These are phyloP conservation scores for Forsythia suspensa DNA, from an alignment of 257 asterid species.

Conservation along the genomic window DNA sequence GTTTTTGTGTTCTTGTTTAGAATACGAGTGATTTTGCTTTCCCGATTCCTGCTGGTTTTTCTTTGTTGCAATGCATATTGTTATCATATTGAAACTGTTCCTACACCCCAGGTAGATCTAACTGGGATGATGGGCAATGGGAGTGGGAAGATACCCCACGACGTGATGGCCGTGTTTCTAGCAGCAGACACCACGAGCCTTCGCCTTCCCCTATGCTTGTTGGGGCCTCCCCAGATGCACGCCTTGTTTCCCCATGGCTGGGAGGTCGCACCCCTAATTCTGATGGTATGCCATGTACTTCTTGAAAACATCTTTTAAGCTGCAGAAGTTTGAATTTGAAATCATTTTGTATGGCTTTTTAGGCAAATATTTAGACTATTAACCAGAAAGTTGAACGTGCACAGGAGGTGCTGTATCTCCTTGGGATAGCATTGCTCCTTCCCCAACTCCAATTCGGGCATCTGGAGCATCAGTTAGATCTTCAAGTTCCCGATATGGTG, in stretches of 20 bases:
- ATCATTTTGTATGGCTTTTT: constrained; percentile 21
- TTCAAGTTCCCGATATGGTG: constrained; percentile 67
- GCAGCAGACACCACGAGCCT: constrained; percentile 59
- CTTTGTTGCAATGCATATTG: constrained; percentile 4
- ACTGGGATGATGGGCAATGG: constrained; percentile 98
- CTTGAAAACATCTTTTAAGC: constrained; percentile 1
- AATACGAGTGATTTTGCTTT: neutral
- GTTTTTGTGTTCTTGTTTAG: neutral
- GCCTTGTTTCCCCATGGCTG: constrained; percentile 91
- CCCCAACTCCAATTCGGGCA: constrained; percentile 92
- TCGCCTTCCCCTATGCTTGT: constrained; percentile 81
- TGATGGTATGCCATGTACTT: constrained; percentile 37
- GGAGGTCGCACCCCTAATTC: constrained; percentile 77
- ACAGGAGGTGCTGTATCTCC: constrained; percentile 64
- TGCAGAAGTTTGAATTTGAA: constrained; percentile 14
- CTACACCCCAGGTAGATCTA: constrained; percentile 67
- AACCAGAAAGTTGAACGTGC: constrained; percentile 22
- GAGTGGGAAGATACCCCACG: constrained; percentile 94
- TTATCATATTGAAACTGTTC: constrained; percentile 5
- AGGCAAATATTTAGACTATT: constrained; percentile 5
- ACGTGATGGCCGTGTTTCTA: constrained; percentile 52
- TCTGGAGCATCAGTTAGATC: constrained; percentile 77
- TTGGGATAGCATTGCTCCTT: constrained; percentile 88
- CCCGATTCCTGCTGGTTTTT: neutral
- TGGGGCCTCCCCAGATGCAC: constrained; percentile 93